Evolutionary conservation across 169 alveolate species (phyloP).

Genomic region (Sarcocystis neurona): DNA sequence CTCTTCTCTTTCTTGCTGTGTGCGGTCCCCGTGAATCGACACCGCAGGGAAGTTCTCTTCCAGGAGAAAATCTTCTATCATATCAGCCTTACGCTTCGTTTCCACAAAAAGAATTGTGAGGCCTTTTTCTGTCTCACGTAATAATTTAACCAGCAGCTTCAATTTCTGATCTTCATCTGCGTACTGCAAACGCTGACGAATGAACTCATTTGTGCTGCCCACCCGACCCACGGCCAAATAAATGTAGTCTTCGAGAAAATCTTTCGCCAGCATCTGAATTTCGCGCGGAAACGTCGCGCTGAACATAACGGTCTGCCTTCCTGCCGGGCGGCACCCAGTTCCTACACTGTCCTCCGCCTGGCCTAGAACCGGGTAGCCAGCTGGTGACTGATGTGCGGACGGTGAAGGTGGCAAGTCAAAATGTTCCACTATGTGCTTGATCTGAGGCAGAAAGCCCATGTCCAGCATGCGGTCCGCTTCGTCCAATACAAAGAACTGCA

Average conservation of each 20-base stretch:
- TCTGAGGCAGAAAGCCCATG: conserved; percentile 91
- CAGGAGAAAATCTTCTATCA: conserved; percentile 80
- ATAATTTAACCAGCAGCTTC: conserved; percentile 77
- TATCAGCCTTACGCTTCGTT: conserved; percentile 88
- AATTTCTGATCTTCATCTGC: conserved; percentile 88
- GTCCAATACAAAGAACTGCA: conserved; percentile 89
- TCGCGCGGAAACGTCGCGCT: conserved; percentile 93
- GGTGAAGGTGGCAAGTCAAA: conserved; percentile 61
- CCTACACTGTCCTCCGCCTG: conserved; percentile 27
- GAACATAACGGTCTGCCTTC: conserved; percentile 91
- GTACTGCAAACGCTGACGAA: conserved; percentile 83
- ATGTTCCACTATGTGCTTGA: conserved; percentile 53
- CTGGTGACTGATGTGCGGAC: background rate
- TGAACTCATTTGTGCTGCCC: conserved; percentile 94
- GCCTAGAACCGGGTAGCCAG: conserved; percentile 8
- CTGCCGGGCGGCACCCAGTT: conserved; percentile 45
- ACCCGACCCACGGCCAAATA: conserved; percentile 90
- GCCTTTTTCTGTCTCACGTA: conserved; percentile 78
- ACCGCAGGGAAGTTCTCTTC: conserved; percentile 85
- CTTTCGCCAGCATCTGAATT: conserved; percentile 90
- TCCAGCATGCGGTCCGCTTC: conserved; percentile 99
- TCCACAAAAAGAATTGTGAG: conserved; percentile 84
- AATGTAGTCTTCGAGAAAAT: conserved; percentile 84
- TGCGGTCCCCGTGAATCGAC: conserved; percentile 94
- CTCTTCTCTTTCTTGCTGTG: conserved; percentile 92